phyloP scores from a whole-genome alignment of 768 basidiomycete species.

The Tephrocybe sp. region DNA sequence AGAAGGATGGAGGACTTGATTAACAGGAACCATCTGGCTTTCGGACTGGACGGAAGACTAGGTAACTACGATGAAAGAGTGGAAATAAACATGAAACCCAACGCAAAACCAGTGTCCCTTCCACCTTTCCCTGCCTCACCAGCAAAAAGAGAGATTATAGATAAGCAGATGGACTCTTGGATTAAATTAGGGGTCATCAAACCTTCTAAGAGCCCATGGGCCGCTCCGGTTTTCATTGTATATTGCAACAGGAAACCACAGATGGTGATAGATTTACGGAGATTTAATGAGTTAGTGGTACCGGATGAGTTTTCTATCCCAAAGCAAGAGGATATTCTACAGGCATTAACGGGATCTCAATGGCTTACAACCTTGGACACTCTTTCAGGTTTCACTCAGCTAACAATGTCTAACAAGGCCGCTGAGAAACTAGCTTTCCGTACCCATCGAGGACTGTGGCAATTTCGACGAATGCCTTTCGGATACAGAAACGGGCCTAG shows the following conservation, averaged over 20 bases:
- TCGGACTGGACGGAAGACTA: not conserved
- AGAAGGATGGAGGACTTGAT: too few species aligned
- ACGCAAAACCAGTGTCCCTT: constrained; percentile 23
- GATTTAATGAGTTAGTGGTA: constrained; percentile 18
- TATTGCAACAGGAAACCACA: constrained; percentile 35
- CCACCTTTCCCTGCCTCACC: constrained; percentile 24
- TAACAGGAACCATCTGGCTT: too few species aligned
- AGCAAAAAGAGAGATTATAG: constrained; percentile 26
- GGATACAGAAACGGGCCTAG: constrained; percentile 24
- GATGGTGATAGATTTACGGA: constrained; percentile 32
- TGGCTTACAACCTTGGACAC: constrained; percentile 33
- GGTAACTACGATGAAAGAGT: constrained; percentile 20
- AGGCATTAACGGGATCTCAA: constrained; percentile 28
- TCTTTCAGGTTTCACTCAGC: constrained; percentile 38
- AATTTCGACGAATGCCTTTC: constrained; percentile 28
- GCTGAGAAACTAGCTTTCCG: constrained; percentile 35
- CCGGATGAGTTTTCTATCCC: constrained; percentile 20
- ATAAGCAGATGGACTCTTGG: constrained; percentile 30
- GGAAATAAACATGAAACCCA: constrained; percentile 22
- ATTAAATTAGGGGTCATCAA: constrained; percentile 35
- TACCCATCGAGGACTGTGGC: constrained; percentile 36
- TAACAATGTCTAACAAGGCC: constrained; percentile 25
- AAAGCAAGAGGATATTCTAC: too few species aligned
- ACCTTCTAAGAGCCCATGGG: constrained; percentile 33
- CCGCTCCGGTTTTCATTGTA: too few species aligned